phyloP scores from a whole-genome alignment of 352 stramenopile genomes.

The Achlya hypogyna region DNA sequence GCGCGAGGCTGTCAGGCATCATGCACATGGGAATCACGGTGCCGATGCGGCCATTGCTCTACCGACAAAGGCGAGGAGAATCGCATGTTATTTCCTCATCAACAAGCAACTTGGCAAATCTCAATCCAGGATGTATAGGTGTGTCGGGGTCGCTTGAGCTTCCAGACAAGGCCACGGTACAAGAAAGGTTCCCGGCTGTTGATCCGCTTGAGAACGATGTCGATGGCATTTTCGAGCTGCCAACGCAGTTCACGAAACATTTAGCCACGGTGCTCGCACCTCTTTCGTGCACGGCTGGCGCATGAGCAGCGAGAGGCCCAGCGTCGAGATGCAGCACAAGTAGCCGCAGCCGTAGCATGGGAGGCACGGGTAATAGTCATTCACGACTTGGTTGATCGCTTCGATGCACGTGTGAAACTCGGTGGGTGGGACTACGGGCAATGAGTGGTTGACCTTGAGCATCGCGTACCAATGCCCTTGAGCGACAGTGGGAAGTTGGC shows the following conservation, averaged over 20 bases:
- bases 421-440: slow-evolving; percentile 40
- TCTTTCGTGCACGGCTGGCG: slow-evolving; percentile 58
- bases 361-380: slow-evolving; percentile 63
- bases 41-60: too few relatives aligned
- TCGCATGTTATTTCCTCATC: neutral
- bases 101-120: slow-evolving; percentile 45
- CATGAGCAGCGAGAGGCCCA: slow-evolving; percentile 49
- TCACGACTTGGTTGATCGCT: slow-evolving; percentile 60
- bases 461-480: slow-evolving; percentile 48
- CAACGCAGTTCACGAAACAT: neutral
- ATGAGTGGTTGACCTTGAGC: neutral
- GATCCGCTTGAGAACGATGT: slow-evolving; percentile 47
- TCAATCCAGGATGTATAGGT: slow-evolving; percentile 59
- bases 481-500: slow-evolving; percentile 46
- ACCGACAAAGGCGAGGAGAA: too few relatives aligned
- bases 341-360: slow-evolving; percentile 64
- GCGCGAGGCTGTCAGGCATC: too few relatives aligned
- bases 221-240: slow-evolving; percentile 51
- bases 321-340: slow-evolving; percentile 51
- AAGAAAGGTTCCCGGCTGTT: slow-evolving; percentile 65
- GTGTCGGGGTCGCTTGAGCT: slow-evolving; percentile 35
- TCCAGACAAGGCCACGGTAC: slow-evolving; percentile 58
- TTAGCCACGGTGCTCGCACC: slow-evolving; percentile 23
- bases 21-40: too few relatives aligned
- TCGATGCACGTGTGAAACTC: slow-evolving; percentile 73